A percentile compares a stretch with the other conserved stretches of the same genome.
Evolutionary conservation across 2,329 filamentous ascomycete species (phyloP).

Genomic region (Fusarium drepaniforme): DNA sequence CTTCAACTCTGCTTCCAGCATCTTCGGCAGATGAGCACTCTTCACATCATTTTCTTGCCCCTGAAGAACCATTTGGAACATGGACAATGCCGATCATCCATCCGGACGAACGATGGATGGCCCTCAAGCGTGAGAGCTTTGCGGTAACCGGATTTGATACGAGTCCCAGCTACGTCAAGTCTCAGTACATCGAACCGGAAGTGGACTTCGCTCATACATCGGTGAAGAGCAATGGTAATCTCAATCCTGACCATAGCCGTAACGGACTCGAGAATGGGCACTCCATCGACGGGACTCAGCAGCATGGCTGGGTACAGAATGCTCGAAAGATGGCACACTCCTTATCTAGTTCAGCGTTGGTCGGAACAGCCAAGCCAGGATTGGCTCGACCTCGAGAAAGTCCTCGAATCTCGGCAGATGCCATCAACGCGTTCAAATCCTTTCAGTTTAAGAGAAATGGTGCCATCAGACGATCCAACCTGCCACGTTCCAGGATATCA

Average conservation of each 20-base stretch:
- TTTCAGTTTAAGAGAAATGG: constrained; percentile 12
- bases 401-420: background rate
- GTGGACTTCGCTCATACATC: background rate
- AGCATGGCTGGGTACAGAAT: constrained; percentile 35
- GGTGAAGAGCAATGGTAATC: background rate
- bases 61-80: constrained; percentile 21
- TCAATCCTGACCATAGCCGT: background rate
- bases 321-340: constrained; percentile 42
- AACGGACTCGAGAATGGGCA: background rate
- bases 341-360: constrained; percentile 30
- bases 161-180: constrained; percentile 33
- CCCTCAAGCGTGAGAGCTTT: constrained; percentile 23
- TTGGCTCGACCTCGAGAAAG: constrained; percentile 4
- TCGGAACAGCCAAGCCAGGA: constrained; percentile 1
- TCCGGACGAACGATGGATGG: constrained; percentile 25
- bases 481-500: constrained; percentile 39
- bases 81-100: constrained; percentile 25
- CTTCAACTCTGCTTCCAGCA: background rate
- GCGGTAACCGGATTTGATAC: constrained; percentile 9
- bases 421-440: background rate
- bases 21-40: constrained; percentile 4
- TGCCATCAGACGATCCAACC: background rate
- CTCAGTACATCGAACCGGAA: constrained; percentile 24
- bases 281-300: background rate
- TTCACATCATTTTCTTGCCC: constrained; percentile 5